Percentiles rank a stretch among this genome's conserved stretches.
Evolutionary conservation across 129 eudicot species (phyloP).

Genomic region (Daucus carota): DH1_v3.0 NC_030383.2:10139001-10139500

Average conservation of each 20-base stretch:
- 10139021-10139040: conserved; percentile 9
- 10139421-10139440: no score
- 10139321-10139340: no score
- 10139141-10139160: conserved; percentile 31
- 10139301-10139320: no score
- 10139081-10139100: conserved; percentile 36
- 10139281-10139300: background rate
- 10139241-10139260: conserved; percentile 2
- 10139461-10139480: no score
- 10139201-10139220: conserved; percentile 34
- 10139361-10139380: no score
- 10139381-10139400: no score
- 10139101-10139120: conserved; percentile 58
- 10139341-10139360: no score
- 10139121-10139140: conserved; percentile 28
- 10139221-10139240: conserved; percentile 31
- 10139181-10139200: conserved; percentile 41
- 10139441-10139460: no score
- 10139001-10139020: conserved; percentile 24
- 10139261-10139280: background rate
- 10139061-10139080: conserved; percentile 49
- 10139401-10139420: no score
- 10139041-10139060: conserved; percentile 21
- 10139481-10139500: no score
- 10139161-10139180: conserved; percentile 36